Evolutionary conservation across 1,284 basidiomycete genomes (phyloP), one percentile per base, ranked within the genome.

Genomic region (Microbotryum lychnidis-dioicae): DNA sequence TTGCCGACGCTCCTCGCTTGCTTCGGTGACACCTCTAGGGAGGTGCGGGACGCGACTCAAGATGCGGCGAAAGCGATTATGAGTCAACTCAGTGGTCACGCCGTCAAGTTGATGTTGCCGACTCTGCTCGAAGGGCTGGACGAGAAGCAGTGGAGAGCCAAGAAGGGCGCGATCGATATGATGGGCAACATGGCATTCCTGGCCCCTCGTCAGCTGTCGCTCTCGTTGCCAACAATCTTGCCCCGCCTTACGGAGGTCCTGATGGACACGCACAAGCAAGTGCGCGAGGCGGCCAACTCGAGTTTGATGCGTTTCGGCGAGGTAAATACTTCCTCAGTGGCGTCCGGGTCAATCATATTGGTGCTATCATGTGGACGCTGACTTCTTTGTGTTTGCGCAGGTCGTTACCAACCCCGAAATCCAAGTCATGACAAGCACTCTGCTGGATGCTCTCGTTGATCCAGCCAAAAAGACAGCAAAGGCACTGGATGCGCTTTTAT

Each of bases 181-280:
- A 80, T 98, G 59, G 96, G 96, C 45, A 89, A 93, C 79, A 98
- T 98, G 93, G 96, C 96, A 0, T 98, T 94, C 76, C 96, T 94
- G 76, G 92, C 96, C 7, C 96, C 94, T 3, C 84, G 86, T 55
- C 96, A 99, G 75, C 83, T 98, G 16, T 97, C 96, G 0, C 80
- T 92, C 27, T 97, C 94, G 4, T 81, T 99, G 7, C 96, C 96
- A 1, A 91, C 96, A 52, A 91, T 98, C 74, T 96, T 99, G 62
- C 96, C 96, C 8, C 86, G 89, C 27, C 79, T 99, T 16, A 97
- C 93, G 37, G 90, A 87, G 21, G 93, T 97, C 56, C 80, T 99
- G 62, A 97, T 92, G 60, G 96, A 98, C 76, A 94, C 94, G 18
- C 96, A 98, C 64, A 87, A 91, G 14, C 96, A 98, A 82, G 96